These are phyloP conservation scores for Ustilago tritici DNA, from an alignment of 1,284 basidiomycete genomes.

Conservation along the genomic window DNA sequence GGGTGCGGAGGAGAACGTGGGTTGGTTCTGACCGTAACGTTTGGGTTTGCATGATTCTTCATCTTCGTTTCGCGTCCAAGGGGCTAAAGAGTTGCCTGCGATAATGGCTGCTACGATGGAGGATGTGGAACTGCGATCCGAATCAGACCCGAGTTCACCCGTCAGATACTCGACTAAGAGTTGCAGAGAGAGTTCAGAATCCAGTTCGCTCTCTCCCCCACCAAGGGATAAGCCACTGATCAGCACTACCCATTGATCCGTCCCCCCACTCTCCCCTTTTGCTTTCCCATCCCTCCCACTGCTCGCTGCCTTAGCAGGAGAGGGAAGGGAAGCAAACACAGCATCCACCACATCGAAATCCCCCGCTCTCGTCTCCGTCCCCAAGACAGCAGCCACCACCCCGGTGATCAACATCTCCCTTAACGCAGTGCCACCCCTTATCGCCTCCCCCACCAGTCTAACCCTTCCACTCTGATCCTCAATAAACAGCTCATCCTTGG, in stretches of 20 bases:
- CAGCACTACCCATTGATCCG: conserved; percentile 59
- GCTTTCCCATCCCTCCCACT: not conserved
- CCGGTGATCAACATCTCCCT: conserved; percentile 62
- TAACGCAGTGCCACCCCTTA: conserved; percentile 38
- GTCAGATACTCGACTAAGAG: conserved; percentile 79
- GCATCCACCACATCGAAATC: conserved; percentile 95
- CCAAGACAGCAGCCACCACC: conserved; percentile 88
- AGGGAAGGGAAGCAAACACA: conserved; percentile 78
- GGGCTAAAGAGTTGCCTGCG: conserved; percentile 58
- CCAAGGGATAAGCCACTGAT: conserved; percentile 72
- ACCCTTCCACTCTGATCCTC: conserved; percentile 97
- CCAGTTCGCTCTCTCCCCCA: conserved; percentile 66
- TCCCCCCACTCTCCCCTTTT: not conserved
- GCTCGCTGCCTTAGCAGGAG: conserved; percentile 4
- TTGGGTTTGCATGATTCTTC: conserved; percentile 30
- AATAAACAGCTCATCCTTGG: conserved; percentile 84
- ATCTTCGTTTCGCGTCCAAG: conserved; percentile 40
- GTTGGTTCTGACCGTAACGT: conserved; percentile 44
- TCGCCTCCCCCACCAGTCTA: conserved; percentile 80
- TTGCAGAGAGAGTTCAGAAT: conserved; percentile 51
- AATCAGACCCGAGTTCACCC: conserved; percentile 81
- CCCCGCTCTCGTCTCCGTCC: conserved; percentile 86
- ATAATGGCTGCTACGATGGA: conserved; percentile 55
- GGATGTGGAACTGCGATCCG: conserved; percentile 57
- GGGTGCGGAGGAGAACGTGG: conserved; percentile 37